Base-by-base conservation (phyloP, 345 rosid species). In the Eucalyptus viminalis region DNA sequence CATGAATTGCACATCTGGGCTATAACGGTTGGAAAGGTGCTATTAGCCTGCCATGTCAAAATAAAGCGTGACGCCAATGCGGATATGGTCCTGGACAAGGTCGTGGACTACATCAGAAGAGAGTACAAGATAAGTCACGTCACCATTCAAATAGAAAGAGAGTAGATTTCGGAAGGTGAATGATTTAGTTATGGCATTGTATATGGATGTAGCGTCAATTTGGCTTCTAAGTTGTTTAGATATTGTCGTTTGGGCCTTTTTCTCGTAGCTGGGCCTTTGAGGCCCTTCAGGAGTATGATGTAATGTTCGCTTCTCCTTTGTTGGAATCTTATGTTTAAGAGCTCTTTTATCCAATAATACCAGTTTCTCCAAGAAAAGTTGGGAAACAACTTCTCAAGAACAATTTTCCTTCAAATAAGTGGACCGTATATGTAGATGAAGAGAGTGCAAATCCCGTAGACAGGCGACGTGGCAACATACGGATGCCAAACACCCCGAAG, bases 1-100 rank as follows among this genome's bases (percentile, higher is more conserved):
- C 97, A 96, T 86, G 97, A 96, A 89, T 91, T 96, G 89, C 98
- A 96, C 89, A 95, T 96, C 45, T 95, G 98, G 97, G 97, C 97
- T 13, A 95, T 96, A 51, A 95, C 98, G 9, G 97, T 95, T 12
- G 98, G 97, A 49, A 96, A 95, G 88, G 93, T 95, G 37, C 90
- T 95, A 29, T 90, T 96, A 91, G 97, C 97, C 56, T 96, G 97
- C 92, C 98, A 96, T 91, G 97, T 96, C 69, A 96, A 93, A 92
- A 93, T 95, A 91, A 94, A 87, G 91, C 96, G 93, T 13, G 97
- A 95, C 40, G 96, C 97, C 25, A 93, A 96, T 88, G 97, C 97
- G 1, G 98, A 96, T 89, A 88, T 92, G 93, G 96, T 96, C 69
- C 93, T 96, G 40, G 93, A 95, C 92, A 94, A 95, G 90, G 97